phyloP scores from a whole-genome alignment of 352 stramenopile species.

The Globisporangium okanoganense region DNA sequence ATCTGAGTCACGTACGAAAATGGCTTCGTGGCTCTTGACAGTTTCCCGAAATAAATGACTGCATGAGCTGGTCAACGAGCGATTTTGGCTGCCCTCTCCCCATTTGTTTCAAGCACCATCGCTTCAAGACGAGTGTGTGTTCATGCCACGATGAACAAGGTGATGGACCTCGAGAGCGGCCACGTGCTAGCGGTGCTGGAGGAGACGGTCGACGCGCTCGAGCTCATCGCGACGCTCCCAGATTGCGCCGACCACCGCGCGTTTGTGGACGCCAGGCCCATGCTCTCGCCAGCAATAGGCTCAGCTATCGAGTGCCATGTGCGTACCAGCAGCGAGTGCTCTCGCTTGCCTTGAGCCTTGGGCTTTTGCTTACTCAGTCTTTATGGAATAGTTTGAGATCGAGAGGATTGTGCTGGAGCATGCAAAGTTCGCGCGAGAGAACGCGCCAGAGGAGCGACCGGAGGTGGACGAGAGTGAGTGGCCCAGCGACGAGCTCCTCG shows the following conservation, averaged over 20 bases:
- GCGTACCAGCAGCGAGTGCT: constrained; percentile 1
- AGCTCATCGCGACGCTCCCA: constrained; percentile 27
- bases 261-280: not conserved
- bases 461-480: constrained; percentile 17
- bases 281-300: constrained; percentile 1
- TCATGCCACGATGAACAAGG: constrained; percentile 18
- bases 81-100: not conserved
- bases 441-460: not conserved
- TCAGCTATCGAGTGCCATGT: constrained; percentile 22
- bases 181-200: constrained; percentile 39
- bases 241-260: constrained; percentile 7
- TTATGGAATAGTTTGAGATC: constrained; percentile 12
- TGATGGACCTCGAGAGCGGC: constrained; percentile 28
- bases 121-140: no score
- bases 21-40: not conserved
- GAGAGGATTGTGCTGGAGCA: constrained; percentile 4
- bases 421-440: not conserved
- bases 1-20: not conserved
- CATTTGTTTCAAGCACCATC: not conserved
- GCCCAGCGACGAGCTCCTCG: constrained; percentile 13
- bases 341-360: not conserved
- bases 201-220: constrained; percentile 25
- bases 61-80: not conserved
- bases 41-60: not conserved
- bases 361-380: not conserved